phyloP scores from a whole-genome alignment of 257 asterid species.

The Ilex asprella region DNA sequence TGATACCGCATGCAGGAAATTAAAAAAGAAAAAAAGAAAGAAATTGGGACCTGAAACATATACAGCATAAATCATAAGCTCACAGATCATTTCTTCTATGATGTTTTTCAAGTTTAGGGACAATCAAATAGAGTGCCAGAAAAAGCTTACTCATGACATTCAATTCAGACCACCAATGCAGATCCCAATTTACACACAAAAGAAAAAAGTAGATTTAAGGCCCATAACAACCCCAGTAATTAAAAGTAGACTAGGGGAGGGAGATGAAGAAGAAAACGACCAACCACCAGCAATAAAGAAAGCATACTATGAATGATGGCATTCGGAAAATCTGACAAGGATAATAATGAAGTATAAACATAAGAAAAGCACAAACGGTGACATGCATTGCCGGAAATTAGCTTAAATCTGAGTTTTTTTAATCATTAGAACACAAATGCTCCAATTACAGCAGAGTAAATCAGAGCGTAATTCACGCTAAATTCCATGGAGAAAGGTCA shows the following conservation, averaged over 20 bases:
- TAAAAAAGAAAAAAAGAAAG: too few species aligned
- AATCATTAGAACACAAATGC: not conserved
- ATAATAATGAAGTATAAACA: conserved; percentile 8
- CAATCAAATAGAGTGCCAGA: conserved; percentile 7
- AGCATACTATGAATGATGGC: conserved; percentile 35
- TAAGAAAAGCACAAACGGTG: conserved; percentile 2
- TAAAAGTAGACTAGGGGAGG: conserved; percentile 21
- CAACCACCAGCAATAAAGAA: conserved; percentile 39
- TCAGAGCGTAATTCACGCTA: not conserved
- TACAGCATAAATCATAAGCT: conserved; percentile 14
- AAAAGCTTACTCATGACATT: conserved; percentile 7
- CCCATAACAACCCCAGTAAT: conserved; percentile 21
- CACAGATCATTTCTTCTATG: not conserved
- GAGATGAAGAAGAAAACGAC: conserved; percentile 36
- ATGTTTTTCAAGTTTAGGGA: not conserved
- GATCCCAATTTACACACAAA: conserved; percentile 20
- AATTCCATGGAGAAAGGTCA: too few species aligned
- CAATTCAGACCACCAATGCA: conserved; percentile 18
- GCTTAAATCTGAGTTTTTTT: conserved; percentile 3
- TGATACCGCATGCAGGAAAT: too few species aligned
- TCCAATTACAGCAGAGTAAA: not conserved
- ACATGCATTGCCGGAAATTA: conserved; percentile 6
- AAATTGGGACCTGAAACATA: conserved; percentile 5
- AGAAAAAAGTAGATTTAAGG: conserved; percentile 15
- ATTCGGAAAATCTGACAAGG: conserved; percentile 27